A percentile compares a stretch with the other conserved stretches of the same genome.
Evolutionary conservation across 768 basidiomycete genomes (phyloP).

Genomic region (Clitopilus hobsonii): DNA sequence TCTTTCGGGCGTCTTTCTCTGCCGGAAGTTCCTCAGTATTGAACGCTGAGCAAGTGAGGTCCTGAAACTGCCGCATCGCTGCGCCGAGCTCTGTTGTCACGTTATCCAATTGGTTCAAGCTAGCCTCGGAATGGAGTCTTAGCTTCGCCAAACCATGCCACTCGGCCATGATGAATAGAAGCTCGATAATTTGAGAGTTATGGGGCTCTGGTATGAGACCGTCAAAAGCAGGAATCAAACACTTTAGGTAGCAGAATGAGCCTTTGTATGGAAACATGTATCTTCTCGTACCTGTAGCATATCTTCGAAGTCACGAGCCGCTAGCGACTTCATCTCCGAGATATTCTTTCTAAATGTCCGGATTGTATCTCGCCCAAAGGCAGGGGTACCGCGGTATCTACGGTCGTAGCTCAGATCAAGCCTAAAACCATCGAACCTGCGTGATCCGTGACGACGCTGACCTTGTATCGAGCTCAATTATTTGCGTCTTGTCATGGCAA

Average conservation of each 20-base stretch:
- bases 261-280: not conserved
- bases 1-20: conserved; percentile 26
- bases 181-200: conserved; percentile 8
- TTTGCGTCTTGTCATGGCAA: conserved; percentile 15
- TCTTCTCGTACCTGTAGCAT: conserved; percentile 5
- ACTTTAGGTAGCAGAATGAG: conserved; percentile 14
- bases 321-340: conserved; percentile 17
- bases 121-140: conserved; percentile 26
- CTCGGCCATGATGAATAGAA: conserved; percentile 23
- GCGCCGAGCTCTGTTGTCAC: conserved; percentile 19
- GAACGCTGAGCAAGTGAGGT: conserved; percentile 17
- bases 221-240: conserved; percentile 29
- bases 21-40: conserved; percentile 29
- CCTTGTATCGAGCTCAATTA: conserved; percentile 25
- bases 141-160: conserved; percentile 38
- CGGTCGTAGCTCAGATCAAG: not conserved
- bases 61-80: conserved; percentile 21
- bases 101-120: conserved; percentile 17
- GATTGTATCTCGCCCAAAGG: conserved; percentile 10
- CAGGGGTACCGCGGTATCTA: conserved; percentile 3
- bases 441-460: conserved; percentile 5
- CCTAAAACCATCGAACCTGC: not conserved
- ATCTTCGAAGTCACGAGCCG: conserved; percentile 18
- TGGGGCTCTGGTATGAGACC: conserved; percentile 23
- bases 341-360: conserved; percentile 12